Conservation (phyloP, 2,329 filamentous ascomycete species). For the Claviceps cyperi region DNA sequence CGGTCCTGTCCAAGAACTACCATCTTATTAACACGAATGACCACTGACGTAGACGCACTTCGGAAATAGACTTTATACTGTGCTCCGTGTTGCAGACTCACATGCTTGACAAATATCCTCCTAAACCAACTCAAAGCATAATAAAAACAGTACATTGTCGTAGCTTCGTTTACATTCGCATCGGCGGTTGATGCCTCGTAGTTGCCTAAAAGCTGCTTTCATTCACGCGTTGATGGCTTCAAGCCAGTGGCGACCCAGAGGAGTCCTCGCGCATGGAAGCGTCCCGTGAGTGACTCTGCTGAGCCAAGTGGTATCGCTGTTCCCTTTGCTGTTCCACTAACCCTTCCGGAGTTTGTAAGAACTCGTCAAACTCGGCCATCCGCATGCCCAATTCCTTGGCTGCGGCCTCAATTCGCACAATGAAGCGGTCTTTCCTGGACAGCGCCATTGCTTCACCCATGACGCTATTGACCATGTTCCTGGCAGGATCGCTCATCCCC, state of each 20-base stretch:
- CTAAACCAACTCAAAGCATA: neutral
- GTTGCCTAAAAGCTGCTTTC: neutral
- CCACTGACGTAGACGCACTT: neutral
- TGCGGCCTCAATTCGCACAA: conserved; percentile 37
- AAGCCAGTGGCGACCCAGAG: neutral
- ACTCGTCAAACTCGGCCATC: conserved; percentile 37
- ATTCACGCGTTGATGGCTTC: neutral
- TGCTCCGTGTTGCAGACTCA: neutral
- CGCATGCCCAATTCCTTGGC: conserved; percentile 40
- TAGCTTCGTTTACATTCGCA: neutral
- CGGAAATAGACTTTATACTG: no score
- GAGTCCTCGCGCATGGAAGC: conserved; percentile 7
- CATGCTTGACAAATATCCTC: neutral
- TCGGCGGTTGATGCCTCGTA: neutral
- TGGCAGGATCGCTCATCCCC: conserved; percentile 10
- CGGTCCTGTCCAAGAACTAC: neutral
- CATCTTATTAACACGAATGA: neutral
- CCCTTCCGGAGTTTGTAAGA: conserved; percentile 14
- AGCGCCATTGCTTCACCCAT: conserved; percentile 30
- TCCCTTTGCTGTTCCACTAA: conserved; percentile 14
- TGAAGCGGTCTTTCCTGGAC: conserved; percentile 28
- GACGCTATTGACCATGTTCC: conserved; percentile 20
- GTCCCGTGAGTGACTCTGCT: conserved; percentile 11
- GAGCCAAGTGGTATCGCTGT: conserved; percentile 4
- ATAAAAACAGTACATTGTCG: neutral